Evolutionary conservation across 345 rosid genomes (phyloP).

Genomic region (Aquilaria yunnanensis): DNA sequence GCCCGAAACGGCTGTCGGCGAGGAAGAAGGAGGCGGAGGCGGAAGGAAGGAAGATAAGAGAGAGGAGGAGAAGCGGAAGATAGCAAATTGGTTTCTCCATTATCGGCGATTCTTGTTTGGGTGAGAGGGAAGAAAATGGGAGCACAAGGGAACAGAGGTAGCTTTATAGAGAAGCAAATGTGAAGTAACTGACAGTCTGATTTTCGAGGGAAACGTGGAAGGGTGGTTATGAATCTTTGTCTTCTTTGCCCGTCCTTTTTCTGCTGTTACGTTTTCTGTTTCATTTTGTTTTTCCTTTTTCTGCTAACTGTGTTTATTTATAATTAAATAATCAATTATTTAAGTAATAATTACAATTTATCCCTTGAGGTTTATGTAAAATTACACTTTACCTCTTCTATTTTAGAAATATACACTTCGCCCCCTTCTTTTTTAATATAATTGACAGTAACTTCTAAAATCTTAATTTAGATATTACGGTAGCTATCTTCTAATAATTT

Average conservation of each 20-base stretch:
- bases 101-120: not conserved
- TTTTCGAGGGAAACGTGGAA: slow-evolving; percentile 16
- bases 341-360: too few relatives aligned
- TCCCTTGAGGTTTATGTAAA: too few relatives aligned
- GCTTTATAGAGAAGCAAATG: slow-evolving; percentile 3
- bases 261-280: too few relatives aligned
- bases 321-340: too few relatives aligned
- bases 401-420: too few relatives aligned
- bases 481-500: too few relatives aligned
- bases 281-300: too few relatives aligned
- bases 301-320: too few relatives aligned
- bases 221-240: slow-evolving; percentile 8
- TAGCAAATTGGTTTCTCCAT: slow-evolving; percentile 37
- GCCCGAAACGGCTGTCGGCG: slow-evolving; percentile 28
- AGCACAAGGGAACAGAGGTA: slow-evolving; percentile 1
- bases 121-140: not conserved
- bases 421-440: too few relatives aligned
- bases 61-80: slow-evolving; percentile 18
- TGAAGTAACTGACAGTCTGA: slow-evolving; percentile 19
- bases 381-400: too few relatives aligned
- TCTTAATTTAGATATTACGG: too few relatives aligned
- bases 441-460: too few relatives aligned
- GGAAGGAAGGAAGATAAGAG: slow-evolving; percentile 13
- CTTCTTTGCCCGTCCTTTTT: not conserved
- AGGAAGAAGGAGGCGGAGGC: slow-evolving; percentile 24